Conservation (phyloP, 2,329 filamentous ascomycete species). For the Trichoderma sp. region DNA sequence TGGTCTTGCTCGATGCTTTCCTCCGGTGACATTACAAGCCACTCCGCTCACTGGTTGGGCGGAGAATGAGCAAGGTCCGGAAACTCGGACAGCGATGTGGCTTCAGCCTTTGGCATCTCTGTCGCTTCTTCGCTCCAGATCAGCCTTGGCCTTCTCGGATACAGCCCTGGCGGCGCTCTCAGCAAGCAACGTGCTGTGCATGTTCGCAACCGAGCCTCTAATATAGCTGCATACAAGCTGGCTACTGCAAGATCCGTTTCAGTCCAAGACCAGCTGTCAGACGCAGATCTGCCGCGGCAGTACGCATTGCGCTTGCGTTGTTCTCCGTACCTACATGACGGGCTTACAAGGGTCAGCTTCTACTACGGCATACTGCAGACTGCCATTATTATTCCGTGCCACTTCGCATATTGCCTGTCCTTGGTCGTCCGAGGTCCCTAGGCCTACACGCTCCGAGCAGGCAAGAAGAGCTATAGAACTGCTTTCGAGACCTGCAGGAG, state of each 20-base stretch:
- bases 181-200: neutral
- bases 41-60: neutral
- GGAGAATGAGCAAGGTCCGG: no score
- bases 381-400: no score
- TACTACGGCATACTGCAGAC: no score
- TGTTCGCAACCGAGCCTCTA: neutral
- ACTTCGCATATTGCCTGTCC: no score
- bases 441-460: neutral
- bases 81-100: neutral
- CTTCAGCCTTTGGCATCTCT: neutral
- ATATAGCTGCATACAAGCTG: neutral
- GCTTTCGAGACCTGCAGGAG: neutral
- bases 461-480: neutral
- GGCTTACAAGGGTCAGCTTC: neutral
- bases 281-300: slow-evolving; percentile 8
- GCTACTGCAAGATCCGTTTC: neutral
- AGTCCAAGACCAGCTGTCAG: neutral
- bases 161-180: neutral
- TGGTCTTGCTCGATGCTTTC: neutral
- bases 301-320: slow-evolving; percentile 4
- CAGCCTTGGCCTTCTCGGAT: neutral
- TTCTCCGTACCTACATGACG: neutral
- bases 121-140: neutral
- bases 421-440: neutral
- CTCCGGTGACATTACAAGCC: neutral